phyloP scores from a whole-genome alignment of 768 basidiomycete species.

The Phlebiopsis flavidoalba region DNA sequence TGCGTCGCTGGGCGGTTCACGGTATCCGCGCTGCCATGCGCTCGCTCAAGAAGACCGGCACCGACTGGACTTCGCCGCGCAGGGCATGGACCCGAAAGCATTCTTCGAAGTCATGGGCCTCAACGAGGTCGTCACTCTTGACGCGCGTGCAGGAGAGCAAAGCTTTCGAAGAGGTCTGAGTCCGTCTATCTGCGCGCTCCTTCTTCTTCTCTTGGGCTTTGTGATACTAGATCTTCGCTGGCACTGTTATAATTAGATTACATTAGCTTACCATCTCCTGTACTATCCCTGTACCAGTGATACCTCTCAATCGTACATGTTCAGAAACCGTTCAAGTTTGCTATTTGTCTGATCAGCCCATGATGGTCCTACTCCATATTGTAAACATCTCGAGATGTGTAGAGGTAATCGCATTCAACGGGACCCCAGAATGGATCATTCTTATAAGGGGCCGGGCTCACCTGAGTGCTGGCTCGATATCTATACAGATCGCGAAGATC shows the following conservation, averaged over 20 bases:
- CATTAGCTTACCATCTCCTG: not conserved
- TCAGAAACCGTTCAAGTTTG: not conserved
- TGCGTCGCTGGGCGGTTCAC: slow-evolving; percentile 68
- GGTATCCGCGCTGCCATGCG: slow-evolving; percentile 71
- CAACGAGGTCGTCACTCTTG: slow-evolving; percentile 47
- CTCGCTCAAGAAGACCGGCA: slow-evolving; percentile 71
- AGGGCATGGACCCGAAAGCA: slow-evolving; percentile 69
- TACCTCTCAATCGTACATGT: not conserved
- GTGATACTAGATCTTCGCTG: not conserved
- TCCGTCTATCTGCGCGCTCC: not conserved
- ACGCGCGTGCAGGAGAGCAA: slow-evolving; percentile 54
- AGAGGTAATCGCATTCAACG: too few species aligned
- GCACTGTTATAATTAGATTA: not conserved
- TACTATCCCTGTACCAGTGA: not conserved
- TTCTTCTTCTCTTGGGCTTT: not conserved
- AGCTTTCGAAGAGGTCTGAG: slow-evolving; percentile 50
- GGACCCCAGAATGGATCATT: too few species aligned
- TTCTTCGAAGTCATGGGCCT: slow-evolving; percentile 79
- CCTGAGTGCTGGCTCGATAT: too few species aligned
- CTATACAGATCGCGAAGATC: too few species aligned
- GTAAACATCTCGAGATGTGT: too few species aligned
- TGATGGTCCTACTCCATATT: too few species aligned
- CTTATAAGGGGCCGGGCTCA: too few species aligned
- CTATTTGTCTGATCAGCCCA: too few species aligned
- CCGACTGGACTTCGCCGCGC: slow-evolving; percentile 55